A percentile compares a stretch with the other conserved stretches of the same genome.
phyloP scores from a whole-genome alignment of 768 basidiomycete genomes.

The Boletales sp. region DNA sequence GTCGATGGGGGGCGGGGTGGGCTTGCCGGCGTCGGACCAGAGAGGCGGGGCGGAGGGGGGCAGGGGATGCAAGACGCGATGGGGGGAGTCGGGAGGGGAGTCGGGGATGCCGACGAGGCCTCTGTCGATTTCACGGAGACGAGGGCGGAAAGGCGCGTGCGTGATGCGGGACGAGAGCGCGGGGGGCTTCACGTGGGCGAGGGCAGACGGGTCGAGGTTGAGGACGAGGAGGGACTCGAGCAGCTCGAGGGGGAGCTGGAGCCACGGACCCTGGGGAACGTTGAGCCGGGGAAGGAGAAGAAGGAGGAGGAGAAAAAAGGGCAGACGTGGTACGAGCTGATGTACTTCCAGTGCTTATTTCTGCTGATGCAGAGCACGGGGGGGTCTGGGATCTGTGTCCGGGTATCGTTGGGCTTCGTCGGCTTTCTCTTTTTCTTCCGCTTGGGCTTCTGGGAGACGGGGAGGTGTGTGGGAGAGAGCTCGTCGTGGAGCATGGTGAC shows the following conservation, averaged over 20 bases:
- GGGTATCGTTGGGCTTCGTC: constrained; percentile 29
- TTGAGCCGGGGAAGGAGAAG: not conserved
- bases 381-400: constrained; percentile 40
- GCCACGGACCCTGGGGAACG: constrained; percentile 74
- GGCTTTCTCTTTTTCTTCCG: constrained; percentile 49
- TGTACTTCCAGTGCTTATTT: constrained; percentile 93
- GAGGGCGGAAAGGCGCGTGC: constrained; percentile 19
- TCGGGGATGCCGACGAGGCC: constrained; percentile 1
- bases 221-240: constrained; percentile 77
- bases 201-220: constrained; percentile 70
- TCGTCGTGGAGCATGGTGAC: no score
- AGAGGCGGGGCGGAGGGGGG: constrained; percentile 40
- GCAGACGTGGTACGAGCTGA: constrained; percentile 81
- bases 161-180: constrained; percentile 30
- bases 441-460: no score
- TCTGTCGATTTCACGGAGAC: constrained; percentile 39
- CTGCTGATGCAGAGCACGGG: constrained; percentile 82
- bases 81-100: constrained; percentile 45
- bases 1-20: constrained; percentile 83
- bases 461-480: no score
- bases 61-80: constrained; percentile 7
- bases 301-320: not conserved
- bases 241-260: constrained; percentile 82
- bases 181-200: constrained; percentile 42
- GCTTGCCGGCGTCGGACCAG: constrained; percentile 56